Conservation (phyloP, 108 stramenopile species). For the Aureococcus anophagefferens region DNA sequence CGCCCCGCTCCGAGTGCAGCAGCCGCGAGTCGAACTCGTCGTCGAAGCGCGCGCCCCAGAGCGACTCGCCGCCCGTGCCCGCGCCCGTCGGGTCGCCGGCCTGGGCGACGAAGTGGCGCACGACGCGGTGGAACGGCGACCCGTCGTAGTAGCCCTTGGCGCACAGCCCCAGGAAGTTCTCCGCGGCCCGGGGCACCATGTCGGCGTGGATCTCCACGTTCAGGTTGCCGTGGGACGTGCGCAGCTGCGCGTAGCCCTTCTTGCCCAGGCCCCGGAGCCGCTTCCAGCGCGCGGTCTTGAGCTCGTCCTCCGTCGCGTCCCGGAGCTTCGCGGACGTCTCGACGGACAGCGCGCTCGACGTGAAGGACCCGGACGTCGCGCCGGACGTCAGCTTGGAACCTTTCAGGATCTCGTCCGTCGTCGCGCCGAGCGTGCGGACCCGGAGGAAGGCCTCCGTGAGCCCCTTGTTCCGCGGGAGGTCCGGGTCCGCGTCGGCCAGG, state of each 20-base stretch:
- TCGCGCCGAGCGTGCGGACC: not conserved
- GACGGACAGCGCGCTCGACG: constrained; percentile 51
- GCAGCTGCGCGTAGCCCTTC: constrained; percentile 79
- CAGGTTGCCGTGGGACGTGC: constrained; percentile 69
- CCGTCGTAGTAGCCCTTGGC: constrained; percentile 70
- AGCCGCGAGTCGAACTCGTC: constrained; percentile 90
- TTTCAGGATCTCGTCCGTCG: constrained; percentile 46
- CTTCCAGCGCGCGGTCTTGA: constrained; percentile 61
- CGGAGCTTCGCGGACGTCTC: constrained; percentile 45
- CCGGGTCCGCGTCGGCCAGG: too few relatives aligned
- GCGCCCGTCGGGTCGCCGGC: constrained; percentile 71
- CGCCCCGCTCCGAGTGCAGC: constrained; percentile 56
- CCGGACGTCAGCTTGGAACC: constrained; percentile 58
- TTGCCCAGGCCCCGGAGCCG: constrained; percentile 53
- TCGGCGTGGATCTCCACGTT: constrained; percentile 85
- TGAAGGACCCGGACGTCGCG: constrained; percentile 58
- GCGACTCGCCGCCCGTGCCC: constrained; percentile 55
- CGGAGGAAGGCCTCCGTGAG: not conserved
- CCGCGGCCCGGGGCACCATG: constrained; percentile 72
- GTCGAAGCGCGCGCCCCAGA: constrained; percentile 64
- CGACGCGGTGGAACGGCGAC: constrained; percentile 76
- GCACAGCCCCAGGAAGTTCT: constrained; percentile 82
- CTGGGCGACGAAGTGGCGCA: constrained; percentile 85
- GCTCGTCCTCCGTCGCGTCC: constrained; percentile 74
- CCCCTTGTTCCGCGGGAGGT: not conserved